Evolutionary conservation across 106 monocot species (phyloP), one percentile per base, ranked within the genome.

Genomic region (Platanthera guangdongensis): DNA sequence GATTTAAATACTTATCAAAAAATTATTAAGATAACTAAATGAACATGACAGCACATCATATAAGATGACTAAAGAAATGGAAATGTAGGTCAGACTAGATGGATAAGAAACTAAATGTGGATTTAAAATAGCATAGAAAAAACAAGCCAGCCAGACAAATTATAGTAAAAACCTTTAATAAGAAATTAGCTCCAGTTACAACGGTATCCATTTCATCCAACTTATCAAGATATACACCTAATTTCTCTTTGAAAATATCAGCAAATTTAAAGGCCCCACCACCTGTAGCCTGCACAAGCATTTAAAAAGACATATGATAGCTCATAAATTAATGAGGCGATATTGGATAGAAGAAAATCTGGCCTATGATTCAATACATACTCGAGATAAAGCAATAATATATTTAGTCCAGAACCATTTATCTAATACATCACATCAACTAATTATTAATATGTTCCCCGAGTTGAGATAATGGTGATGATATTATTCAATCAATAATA

Each of bases 251-350:
- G 59, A 90, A 90, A 9, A 77, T 50, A 64, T 87, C 79, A 71
- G 87, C 76, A 84, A 79, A 90, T 73, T 90, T 90, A 77, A 73
- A 90, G 79, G 90, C 83, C 25, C 90, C 90, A 14, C 90, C 90
- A 75, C 90, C 90, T 85, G 90, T 57, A 47, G 90, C 90, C 90
- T 90, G 72, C 59, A 64, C 21, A 77, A 70, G 51, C 4, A 77
- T 65, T 70, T 13, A 60, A 13, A 32, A 65, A 62, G 19, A 62
- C 52, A 67, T 18, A 45, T 70, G 30, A 50, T 1, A 54, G 30
- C n/a, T 53, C 50, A 65, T 39, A 30, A 11, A 13, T 30, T 25
- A 65, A 65, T 6, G 11, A 65, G 9, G 65, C 65, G 12, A 0
- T 18, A 65, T 30, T 65, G 12, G 16, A 19, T 65, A 65, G 10